Conservation (phyloP, 305 asterid genomes). For the Andrographis paniculata region DNA sequence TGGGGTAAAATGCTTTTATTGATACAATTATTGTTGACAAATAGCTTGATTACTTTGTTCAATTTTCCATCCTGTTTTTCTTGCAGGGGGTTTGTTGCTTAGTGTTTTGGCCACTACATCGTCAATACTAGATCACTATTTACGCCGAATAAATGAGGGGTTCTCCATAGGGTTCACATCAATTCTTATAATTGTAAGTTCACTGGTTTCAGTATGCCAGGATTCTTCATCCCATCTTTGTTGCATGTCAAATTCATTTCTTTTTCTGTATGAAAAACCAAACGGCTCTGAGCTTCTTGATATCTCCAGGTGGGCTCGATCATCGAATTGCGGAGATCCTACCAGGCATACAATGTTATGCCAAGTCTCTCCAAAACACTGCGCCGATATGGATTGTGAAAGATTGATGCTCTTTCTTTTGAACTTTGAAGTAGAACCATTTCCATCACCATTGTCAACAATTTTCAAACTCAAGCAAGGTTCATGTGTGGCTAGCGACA, state of each 20-base stretch:
- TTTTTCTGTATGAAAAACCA: neutral
- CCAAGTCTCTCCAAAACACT: slow-evolving; percentile 75
- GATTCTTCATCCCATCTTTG: neutral
- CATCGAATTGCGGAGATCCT: slow-evolving; percentile 86
- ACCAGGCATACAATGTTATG: slow-evolving; percentile 96
- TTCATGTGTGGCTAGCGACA: no score
- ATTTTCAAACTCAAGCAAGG: neutral
- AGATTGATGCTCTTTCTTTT: no score
- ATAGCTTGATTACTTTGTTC: neutral
- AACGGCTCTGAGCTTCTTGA: neutral
- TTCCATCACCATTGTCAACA: neutral
- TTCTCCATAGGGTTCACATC: slow-evolving; percentile 92
- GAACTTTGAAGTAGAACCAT: neutral
- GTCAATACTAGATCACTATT: slow-evolving; percentile 68
- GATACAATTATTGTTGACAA: neutral
- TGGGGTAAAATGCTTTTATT: slow-evolving; percentile 55
- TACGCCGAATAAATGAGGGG: slow-evolving; percentile 75
- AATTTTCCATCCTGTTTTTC: slow-evolving; percentile 8
- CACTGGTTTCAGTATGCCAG: slow-evolving; percentile 7
- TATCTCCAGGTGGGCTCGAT: slow-evolving; percentile 81
- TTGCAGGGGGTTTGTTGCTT: slow-evolving; percentile 83
- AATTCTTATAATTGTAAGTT: slow-evolving; percentile 85
- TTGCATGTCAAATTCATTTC: neutral
- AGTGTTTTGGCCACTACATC: slow-evolving; percentile 85
- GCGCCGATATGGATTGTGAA: slow-evolving; percentile 65